Conservation (phyloP, 176 grass and related monocot species). For the Rhipidocladum racemiflorum region DNA sequence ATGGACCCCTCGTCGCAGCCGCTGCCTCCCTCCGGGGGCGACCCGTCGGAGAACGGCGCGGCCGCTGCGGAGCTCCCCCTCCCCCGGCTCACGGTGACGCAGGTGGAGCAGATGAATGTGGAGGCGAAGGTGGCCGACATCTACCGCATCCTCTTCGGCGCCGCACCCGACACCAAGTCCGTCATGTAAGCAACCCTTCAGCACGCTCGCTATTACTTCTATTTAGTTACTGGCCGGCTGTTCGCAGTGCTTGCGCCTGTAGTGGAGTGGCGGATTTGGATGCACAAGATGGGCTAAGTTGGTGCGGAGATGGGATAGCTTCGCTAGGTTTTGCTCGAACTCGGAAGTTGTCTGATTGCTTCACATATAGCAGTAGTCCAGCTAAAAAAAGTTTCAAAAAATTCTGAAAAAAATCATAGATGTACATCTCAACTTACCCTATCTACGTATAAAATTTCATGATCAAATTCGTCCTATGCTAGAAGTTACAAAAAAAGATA, state of each 20-base stretch:
- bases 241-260: not conserved
- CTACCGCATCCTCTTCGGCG: slow-evolving; percentile 56
- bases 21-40: not conserved
- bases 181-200: slow-evolving; percentile 43
- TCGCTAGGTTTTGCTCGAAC: not conserved
- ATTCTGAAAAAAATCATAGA: no score
- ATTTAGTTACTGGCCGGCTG: not conserved
- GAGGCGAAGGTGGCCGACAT: slow-evolving; percentile 64
- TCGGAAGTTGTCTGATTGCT: not conserved
- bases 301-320: not conserved
- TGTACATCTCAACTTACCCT: no score
- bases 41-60: not conserved
- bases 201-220: not conserved
- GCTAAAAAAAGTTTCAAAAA: no score
- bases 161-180: slow-evolving; percentile 47
- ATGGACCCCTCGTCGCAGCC: slow-evolving; percentile 41
- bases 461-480: no score
- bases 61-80: slow-evolving; percentile 23
- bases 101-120: slow-evolving; percentile 77
- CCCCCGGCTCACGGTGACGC: slow-evolving; percentile 60
- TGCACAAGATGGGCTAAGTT: not conserved
- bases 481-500: no score
- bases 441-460: no score
- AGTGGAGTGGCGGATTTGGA: slow-evolving; percentile 1
- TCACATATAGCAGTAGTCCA: not conserved